A percentile compares a stretch with the other conserved stretches of the same genome.
Evolutionary conservation across 805 yeast genomes (phyloP).

Genomic region (Monosporozyma unispora): DNA sequence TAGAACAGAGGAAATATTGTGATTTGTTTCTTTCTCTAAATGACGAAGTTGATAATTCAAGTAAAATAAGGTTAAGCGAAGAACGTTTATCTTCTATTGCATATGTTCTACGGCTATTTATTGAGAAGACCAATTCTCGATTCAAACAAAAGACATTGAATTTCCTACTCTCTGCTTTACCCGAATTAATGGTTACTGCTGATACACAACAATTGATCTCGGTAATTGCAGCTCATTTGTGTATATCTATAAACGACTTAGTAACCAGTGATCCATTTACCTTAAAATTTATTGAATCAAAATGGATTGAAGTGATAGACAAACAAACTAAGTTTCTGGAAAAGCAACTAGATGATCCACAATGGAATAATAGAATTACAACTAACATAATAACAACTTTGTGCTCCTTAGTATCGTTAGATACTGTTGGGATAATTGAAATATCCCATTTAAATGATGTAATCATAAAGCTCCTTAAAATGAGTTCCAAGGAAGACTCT

Average conservation of each 20-base stretch:
- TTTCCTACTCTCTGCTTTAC: conserved; percentile 16
- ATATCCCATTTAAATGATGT: conserved; percentile 13
- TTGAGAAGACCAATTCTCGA: conserved; percentile 22
- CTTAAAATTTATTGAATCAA: conserved; percentile 17
- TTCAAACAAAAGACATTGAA: conserved; percentile 22
- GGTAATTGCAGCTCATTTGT: conserved; percentile 19
- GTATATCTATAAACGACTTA: conserved; percentile 16
- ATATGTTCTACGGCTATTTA: conserved; percentile 22
- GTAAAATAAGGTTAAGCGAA: conserved; percentile 29
- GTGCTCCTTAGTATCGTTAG: conserved; percentile 7
- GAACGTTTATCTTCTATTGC: conserved; percentile 19
- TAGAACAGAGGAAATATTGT: conserved; percentile 30
- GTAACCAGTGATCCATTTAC: conserved; percentile 16
- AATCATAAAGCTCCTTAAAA: conserved; percentile 14
- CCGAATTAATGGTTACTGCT: conserved; percentile 16
- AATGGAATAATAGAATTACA: conserved; percentile 20
- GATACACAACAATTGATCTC: conserved; percentile 9
- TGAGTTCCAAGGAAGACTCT: conserved; percentile 21
- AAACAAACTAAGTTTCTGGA: conserved; percentile 10
- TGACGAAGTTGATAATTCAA: conserved; percentile 1
- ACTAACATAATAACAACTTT: conserved; percentile 14
- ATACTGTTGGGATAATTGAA: conserved; percentile 17
- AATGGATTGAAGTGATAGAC: conserved; percentile 19
- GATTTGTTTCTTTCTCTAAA: conserved; percentile 2
- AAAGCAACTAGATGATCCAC: conserved; percentile 8